Percentiles rank a stretch among this genome's conserved stretches.
Conservation (phyloP, 495 filamentous ascomycete species). For the Letharia lupina region DNA sequence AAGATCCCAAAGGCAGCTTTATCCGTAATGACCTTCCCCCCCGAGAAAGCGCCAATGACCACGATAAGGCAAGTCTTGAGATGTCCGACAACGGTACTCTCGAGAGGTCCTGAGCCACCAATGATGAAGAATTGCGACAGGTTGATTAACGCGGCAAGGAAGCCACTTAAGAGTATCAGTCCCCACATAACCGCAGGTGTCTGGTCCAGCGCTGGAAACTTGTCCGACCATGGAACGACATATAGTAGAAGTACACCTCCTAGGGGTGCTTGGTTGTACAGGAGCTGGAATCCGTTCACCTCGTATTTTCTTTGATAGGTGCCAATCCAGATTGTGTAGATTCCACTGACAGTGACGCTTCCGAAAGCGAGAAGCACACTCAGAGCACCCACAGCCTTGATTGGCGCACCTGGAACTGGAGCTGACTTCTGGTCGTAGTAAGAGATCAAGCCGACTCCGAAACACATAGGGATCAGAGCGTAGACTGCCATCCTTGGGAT, state of each 20-base stretch:
- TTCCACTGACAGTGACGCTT: slow-evolving; percentile 55
- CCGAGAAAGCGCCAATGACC: slow-evolving; percentile 28
- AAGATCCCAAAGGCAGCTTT: slow-evolving; percentile 23
- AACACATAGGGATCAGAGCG: slow-evolving; percentile 54
- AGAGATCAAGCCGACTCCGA: slow-evolving; percentile 59
- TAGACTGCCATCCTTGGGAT: slow-evolving; percentile 41
- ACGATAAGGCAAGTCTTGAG: slow-evolving; percentile 40
- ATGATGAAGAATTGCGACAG: slow-evolving; percentile 70
- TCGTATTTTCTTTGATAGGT: slow-evolving; percentile 57
- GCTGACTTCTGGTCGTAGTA: slow-evolving; percentile 60
- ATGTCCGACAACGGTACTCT: slow-evolving; percentile 64
- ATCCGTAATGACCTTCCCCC: slow-evolving; percentile 21
- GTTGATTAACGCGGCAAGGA: slow-evolving; percentile 61
- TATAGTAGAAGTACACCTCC: slow-evolving; percentile 56
- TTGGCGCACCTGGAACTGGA: slow-evolving; percentile 33
- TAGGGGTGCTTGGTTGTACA: slow-evolving; percentile 63
- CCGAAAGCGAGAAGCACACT: slow-evolving; percentile 57
- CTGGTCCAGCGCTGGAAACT: slow-evolving; percentile 45
- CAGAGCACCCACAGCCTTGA: slow-evolving; percentile 43
- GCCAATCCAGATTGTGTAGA: slow-evolving; percentile 65
- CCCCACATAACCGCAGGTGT: slow-evolving; percentile 33
- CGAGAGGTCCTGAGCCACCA: slow-evolving; percentile 56
- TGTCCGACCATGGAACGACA: slow-evolving; percentile 57
- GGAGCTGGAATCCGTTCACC: slow-evolving; percentile 62
- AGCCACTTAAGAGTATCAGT: slow-evolving; percentile 41